These are phyloP conservation scores for Xylaria sp. DNA, from an alignment of 2,329 filamentous ascomycete species.

Conservation along the genomic window DNA sequence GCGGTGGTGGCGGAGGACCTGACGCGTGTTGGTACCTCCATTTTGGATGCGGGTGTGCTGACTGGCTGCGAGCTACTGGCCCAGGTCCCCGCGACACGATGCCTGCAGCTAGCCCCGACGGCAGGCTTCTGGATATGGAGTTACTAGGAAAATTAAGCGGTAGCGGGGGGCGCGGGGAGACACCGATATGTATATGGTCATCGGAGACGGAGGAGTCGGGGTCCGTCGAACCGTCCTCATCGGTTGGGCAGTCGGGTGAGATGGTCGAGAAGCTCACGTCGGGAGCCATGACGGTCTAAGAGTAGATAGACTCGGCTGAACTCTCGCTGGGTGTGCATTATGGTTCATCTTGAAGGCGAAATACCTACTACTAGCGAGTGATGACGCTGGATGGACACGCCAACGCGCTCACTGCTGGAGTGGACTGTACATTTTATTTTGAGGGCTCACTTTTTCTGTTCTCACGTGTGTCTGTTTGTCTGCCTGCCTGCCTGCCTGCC, in stretches of 20 bases:
- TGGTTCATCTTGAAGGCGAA: conserved; percentile 28
- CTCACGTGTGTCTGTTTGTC: too few relatives aligned
- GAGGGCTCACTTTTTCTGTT: not conserved
- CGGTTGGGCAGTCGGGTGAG: conserved; percentile 16
- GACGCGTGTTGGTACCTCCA: conserved; percentile 29
- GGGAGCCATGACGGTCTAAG: conserved; percentile 27
- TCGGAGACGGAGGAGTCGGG: conserved; percentile 38
- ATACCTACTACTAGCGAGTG: conserved; percentile 9
- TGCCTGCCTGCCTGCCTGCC: not conserved
- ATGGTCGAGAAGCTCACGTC: conserved; percentile 30
- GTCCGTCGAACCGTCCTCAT: conserved; percentile 19
- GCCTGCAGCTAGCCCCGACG: conserved; percentile 38
- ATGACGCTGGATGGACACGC: conserved; percentile 8
- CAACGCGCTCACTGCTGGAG: conserved; percentile 20
- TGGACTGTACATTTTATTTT: conserved; percentile 10
- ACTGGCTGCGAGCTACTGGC: conserved; percentile 23
- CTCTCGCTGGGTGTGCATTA: conserved; percentile 21
- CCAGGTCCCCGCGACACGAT: conserved; percentile 22
- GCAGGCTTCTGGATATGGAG: conserved; percentile 42
- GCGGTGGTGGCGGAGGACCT: conserved; percentile 5
- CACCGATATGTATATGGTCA: conserved; percentile 39
- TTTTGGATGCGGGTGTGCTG: conserved; percentile 33
- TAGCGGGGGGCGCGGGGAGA: conserved; percentile 40
- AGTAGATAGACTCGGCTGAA: conserved; percentile 21
- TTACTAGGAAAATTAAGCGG: conserved; percentile 39